Evolutionary conservation across 768 basidiomycete species (phyloP), one percentile per base, ranked within the genome.

Genomic region (Mrakia gelida): DNA sequence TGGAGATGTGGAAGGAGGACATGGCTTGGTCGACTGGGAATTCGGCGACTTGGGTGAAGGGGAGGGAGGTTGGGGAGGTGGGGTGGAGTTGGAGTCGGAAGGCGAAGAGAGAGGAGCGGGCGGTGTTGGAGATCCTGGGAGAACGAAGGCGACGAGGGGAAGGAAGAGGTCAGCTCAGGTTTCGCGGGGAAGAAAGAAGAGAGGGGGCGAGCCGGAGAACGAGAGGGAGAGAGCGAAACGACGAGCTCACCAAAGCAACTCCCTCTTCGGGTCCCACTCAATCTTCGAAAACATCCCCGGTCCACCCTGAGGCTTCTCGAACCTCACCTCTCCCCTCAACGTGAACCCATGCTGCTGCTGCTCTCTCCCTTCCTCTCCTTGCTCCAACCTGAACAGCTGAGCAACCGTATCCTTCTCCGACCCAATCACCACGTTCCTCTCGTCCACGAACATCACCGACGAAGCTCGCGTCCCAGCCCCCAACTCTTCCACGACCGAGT

Each of bases 51-150:
- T 45, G 43, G 6, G 28, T 30, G 49, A 78, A 74, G 45, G 41
- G 13, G 11, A 41, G 26, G 34, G 30, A 49, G 49, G 49, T 52
- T 52, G 49, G 49, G 49, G 49, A 52, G 18, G 49, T 18, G 8
- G 52, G 26, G 75, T 41, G 41, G 52, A 54, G 32, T 13, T 32
- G 9, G 49, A 78, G 63, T 16, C 72, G 71, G 34, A 78, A 34
- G 28, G 77, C 77, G 43, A 61, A 78, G 28, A 78, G 77, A 30
- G 77, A 78, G n/a, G 62, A 73, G 3, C 77, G 77, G 18, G 77
- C 77, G 26, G 72, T 78, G 77, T 78, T 78, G 71, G 70, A n/a
- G n/a, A 74, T 30, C 71, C 74, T 75, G 74, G 23, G 34, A 45
- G 38, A 52, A 56, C 28, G 32, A 13, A 9, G 8, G 21, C 13